Base-by-base conservation (phyloP, 1,284 basidiomycete species). In the Marasmius sp. region DNA sequence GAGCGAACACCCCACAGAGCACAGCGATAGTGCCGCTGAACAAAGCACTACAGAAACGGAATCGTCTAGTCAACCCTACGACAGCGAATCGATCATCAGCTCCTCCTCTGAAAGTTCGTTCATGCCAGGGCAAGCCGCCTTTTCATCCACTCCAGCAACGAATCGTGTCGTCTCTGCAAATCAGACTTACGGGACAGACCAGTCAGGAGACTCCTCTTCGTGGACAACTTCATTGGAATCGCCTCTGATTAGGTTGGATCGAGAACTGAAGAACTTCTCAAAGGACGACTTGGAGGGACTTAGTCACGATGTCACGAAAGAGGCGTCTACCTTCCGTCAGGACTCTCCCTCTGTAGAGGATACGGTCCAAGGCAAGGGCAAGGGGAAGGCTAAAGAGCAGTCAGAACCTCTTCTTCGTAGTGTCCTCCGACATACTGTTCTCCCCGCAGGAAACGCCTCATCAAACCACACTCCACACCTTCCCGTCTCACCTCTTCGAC, bases 101-200 rank as follows among this genome's bases (percentile, higher is more conserved):
- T 79, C 82, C 0, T 78, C 83, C 14, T 84, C 83, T 10, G 87
- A 91, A 65, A 81, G 75, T 51, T 91, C 89, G 1, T 92, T 92
- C 70, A 79, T 86, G 72, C 89, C 88, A 12, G 80, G 78, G 3
- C 80, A 85, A 54, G 88, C 81, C 14, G 88, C 88, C 0, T 78
- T 89, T 58, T 89, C 90, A 1, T 93, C 91, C 3, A 92, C 91
- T 0, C 90, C 91, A 12, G 87, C 89, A n/a, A 81, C 80, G 10
- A 67, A 72, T 67, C 71, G 85, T 68, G 63, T 69, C 63, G 75
- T 74, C 51, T 71, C 72, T 62, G 68, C 70, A 0, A 68, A 79
- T 37, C 73, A 82, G 61, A 79, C 69, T 37, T 79, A 80, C 58
- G 65, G 69, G 3, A 78, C 70, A 61, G 74, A 78, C 45, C 74